phyloP scores from a whole-genome alignment of 805 yeast species.

The Kurtzmaniella cleridarum region DNA sequence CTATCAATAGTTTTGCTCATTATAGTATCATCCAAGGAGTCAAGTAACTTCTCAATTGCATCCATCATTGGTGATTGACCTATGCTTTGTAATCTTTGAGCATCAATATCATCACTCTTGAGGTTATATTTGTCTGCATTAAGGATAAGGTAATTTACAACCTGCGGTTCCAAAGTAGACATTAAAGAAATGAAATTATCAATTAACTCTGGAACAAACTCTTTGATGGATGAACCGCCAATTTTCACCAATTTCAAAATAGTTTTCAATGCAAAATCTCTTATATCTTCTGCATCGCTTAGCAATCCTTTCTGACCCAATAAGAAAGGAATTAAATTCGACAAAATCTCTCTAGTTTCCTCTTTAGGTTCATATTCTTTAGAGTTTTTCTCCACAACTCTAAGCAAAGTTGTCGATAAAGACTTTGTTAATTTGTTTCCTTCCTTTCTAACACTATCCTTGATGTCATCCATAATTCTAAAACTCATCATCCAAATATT shows the following conservation, averaged over 20 bases:
- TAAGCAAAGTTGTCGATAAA: conserved; percentile 57
- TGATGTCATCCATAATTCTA: conserved; percentile 88
- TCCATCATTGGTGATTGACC: conserved; percentile 87
- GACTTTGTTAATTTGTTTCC: conserved; percentile 65
- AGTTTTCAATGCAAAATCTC: conserved; percentile 68
- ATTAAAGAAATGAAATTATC: conserved; percentile 65
- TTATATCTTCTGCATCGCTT: conserved; percentile 83
- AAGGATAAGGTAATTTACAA: conserved; percentile 74
- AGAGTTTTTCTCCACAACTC: conserved; percentile 45
- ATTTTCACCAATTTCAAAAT: conserved; percentile 65
- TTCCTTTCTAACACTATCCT: conserved; percentile 84
- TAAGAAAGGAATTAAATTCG: conserved; percentile 68
- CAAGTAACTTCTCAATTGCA: conserved; percentile 68
- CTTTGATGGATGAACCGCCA: conserved; percentile 54
- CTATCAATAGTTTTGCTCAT: conserved; percentile 45
- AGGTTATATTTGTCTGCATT: conserved; percentile 87
- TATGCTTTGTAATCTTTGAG: conserved; percentile 65
- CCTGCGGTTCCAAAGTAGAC: conserved; percentile 90
- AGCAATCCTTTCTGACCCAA: conserved; percentile 73
- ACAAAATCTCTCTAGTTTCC: conserved; percentile 44
- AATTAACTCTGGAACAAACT: conserved; percentile 64
- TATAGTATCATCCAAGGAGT: conserved; percentile 44
- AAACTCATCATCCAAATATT: conserved; percentile 85
- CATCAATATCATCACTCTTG: conserved; percentile 67
- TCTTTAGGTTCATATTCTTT: conserved; percentile 30